These are phyloP conservation scores for Cytospora piceae DNA, from an alignment of 2,329 filamentous ascomycete species.

Conservation along the genomic window DNA sequence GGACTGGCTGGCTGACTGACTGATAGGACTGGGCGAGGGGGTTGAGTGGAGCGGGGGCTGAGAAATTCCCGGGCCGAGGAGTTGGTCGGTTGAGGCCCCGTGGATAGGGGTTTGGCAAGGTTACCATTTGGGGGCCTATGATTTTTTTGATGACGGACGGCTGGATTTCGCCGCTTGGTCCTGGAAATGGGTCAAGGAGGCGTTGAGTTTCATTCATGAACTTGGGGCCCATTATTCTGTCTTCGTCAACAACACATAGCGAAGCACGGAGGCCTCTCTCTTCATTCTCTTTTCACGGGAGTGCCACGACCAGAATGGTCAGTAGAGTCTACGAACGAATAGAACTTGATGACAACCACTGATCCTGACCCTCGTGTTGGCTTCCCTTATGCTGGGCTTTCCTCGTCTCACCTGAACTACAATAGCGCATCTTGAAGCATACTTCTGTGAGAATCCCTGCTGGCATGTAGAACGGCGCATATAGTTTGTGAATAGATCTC, in stretches of 20 bases:
- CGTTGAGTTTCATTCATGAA: background rate
- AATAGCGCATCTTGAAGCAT: background rate
- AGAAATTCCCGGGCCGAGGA: background rate
- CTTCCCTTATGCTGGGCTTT: background rate
- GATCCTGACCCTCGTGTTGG: background rate
- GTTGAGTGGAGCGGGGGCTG: background rate
- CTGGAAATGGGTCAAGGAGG: conserved; percentile 16
- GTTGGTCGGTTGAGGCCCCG: background rate
- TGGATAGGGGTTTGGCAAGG: background rate
- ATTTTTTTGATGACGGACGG: conserved; percentile 5
- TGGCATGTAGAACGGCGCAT: background rate
- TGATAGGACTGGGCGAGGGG: background rate
- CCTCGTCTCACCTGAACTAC: background rate
- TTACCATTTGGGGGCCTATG: background rate
- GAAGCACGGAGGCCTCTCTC: conserved; percentile 11
- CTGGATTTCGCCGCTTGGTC: background rate
- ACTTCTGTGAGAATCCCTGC: background rate
- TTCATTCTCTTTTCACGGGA: conserved; percentile 17
- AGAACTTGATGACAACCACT: background rate
- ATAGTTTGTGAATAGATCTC: background rate
- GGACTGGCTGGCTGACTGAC: background rate
- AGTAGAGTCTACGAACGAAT: conserved; percentile 28
- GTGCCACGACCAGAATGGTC: conserved; percentile 26
- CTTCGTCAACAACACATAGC: conserved; percentile 18
- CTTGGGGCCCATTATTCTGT: conserved; percentile 1